Conservation (phyloP, 352 stramenopile species). For the Pythium insidiosum region DNA sequence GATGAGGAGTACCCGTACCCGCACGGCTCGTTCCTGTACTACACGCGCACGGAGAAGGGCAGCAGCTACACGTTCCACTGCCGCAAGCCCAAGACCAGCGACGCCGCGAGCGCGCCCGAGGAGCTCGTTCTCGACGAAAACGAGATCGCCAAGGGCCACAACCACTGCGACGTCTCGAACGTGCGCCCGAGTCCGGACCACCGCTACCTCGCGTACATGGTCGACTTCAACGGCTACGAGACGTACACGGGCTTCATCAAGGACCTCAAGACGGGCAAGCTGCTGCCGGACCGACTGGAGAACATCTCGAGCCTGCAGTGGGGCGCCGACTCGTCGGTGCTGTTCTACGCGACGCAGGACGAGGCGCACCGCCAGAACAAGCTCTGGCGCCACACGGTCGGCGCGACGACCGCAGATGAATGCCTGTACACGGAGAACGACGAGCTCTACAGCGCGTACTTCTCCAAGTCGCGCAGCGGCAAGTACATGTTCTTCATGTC, state of each 20-base stretch:
- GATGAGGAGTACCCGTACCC: slow-evolving; percentile 80
- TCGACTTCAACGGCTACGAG: slow-evolving; percentile 93
- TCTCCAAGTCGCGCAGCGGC: slow-evolving; percentile 88
- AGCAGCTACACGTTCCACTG: slow-evolving; percentile 77
- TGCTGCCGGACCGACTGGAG: slow-evolving; percentile 67
- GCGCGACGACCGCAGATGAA: slow-evolving; percentile 64
- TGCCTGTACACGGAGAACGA: slow-evolving; percentile 94
- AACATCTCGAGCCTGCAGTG: slow-evolving; percentile 88
- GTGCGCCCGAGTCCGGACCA: slow-evolving; percentile 85
- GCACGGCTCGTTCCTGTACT: slow-evolving; percentile 82
- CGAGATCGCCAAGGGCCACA: slow-evolving; percentile 77
- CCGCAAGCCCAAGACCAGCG: slow-evolving; percentile 49
- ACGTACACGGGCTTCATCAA: slow-evolving; percentile 90
- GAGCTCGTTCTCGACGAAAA: slow-evolving; percentile 94
- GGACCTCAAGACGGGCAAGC: slow-evolving; percentile 62
- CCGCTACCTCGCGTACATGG: slow-evolving; percentile 89
- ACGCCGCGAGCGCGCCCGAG: slow-evolving; percentile 47
- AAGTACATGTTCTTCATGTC: slow-evolving; percentile 90
- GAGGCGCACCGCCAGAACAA: slow-evolving; percentile 91
- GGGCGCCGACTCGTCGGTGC: slow-evolving; percentile 80
- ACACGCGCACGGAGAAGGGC: slow-evolving; percentile 83
- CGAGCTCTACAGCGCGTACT: slow-evolving; percentile 89
- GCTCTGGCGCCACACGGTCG: slow-evolving; percentile 88
- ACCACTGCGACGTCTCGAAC: slow-evolving; percentile 74
- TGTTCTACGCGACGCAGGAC: slow-evolving; percentile 94